Base-by-base conservation (phyloP, 2,329 filamentous ascomycete genomes). In the Cytospora paraplurivora region DNA sequence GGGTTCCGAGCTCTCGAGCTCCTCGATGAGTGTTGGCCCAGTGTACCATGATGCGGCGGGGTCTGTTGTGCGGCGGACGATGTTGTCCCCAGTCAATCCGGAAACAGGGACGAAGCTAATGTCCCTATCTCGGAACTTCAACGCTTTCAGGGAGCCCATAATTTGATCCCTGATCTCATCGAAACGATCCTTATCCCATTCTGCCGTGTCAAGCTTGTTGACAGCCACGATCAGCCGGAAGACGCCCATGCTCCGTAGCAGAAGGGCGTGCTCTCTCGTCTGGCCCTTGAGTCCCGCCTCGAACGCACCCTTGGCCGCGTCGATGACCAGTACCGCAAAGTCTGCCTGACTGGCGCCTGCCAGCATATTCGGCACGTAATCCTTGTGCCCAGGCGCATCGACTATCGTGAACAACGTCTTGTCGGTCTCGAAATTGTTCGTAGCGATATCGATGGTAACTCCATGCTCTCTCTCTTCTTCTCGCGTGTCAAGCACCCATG, bases 361-460 rank as follows among this genome's bases (percentile, higher is more conserved):
- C 74, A 99, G 97, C 95, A 99, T 99, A 75, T 97, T 99, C 0
- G 95, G 95, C 21, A 99, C 93, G 73, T 98, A 99, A 74, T 99
- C 95, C 66, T 88, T 86, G 76, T 99, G 95, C 0, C 95, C 95
- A 0, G 95, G 95, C 0, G 95, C 94, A 74, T 99, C 95, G 5
- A 99, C 82, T 53, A 99, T 97, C 1, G 95, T 98, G 72, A 98
- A 98, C 12, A 84, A 85, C 0, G 92, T 95, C 58, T 84, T 89
- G 1, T 91, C 88, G 0, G 96, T 99, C 73, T 96, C 91, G 72
- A 99, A 99, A 68, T 93, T 88, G 73, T 96, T 96, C 19, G 91
- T 96, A 10, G 95, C 94, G 71, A 98, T 95, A 73, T 99, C 95
- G 56, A 99, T 97, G 0, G 95, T 99, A 8, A 99, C 92, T 52